phyloP scores from a whole-genome alignment of 73 alveolate species.

The Tetrahymena elliotti region DNA sequence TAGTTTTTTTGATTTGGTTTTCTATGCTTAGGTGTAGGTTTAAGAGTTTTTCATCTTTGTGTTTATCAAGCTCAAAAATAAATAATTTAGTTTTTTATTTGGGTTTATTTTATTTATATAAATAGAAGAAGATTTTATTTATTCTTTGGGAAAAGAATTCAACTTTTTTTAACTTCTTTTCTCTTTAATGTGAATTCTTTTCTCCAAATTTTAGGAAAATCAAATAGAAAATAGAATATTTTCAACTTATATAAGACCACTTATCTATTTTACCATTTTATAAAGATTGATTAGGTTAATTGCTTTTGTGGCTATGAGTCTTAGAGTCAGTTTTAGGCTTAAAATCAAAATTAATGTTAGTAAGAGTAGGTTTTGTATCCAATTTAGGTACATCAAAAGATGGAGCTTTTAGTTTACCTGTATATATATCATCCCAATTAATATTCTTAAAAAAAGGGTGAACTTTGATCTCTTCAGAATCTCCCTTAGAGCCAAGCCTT shows the following conservation, averaged over 20 bases:
- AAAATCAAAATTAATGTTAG: background rate
- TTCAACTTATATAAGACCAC: background rate
- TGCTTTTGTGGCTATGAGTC: background rate
- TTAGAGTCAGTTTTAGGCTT: background rate
- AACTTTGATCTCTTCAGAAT: constrained; percentile 62
- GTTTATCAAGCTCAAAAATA: background rate
- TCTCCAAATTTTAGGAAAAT: no score
- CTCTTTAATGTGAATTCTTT: no score
- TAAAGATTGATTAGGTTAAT: background rate
- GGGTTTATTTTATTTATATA: no score
- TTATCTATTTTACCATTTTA: background rate
- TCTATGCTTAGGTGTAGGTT: background rate
- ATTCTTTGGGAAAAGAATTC: no score
- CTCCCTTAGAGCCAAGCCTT: constrained; percentile 79
- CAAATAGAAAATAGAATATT: no score
- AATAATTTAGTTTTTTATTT: no score
- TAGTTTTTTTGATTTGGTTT: background rate
- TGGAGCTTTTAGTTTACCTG: constrained; percentile 15
- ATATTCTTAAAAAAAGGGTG: constrained; percentile 68
- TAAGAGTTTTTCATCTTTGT: background rate
- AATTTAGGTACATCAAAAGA: constrained; percentile 8
- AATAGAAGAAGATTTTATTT: no score
- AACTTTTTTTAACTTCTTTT: no score
- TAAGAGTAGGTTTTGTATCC: background rate
- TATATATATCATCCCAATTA: constrained; percentile 60